These are phyloP conservation scores for Hippophae rhamnoides DNA, from an alignment of 306 rosid genomes.

Conservation along the genomic window DNA sequence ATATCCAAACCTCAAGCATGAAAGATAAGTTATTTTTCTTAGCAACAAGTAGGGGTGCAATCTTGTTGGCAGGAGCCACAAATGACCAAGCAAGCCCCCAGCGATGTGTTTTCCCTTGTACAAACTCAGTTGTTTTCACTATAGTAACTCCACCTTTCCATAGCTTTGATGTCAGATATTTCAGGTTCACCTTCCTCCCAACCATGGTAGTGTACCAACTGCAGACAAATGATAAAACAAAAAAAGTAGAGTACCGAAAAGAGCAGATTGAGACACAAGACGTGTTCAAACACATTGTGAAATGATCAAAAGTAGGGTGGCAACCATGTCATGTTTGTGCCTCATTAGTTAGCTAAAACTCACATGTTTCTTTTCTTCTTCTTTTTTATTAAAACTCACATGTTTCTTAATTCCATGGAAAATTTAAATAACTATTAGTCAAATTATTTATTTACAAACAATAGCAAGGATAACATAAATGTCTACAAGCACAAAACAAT, in stretches of 20 bases:
- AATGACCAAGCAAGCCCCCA: conserved; percentile 98
- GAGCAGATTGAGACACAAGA: background rate
- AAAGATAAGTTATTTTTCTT: conserved; percentile 55
- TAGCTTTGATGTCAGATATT: conserved; percentile 51
- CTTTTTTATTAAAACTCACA: too few relatives aligned
- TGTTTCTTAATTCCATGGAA: too few relatives aligned
- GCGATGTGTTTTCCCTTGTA: conserved; percentile 71
- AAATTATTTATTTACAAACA: too few relatives aligned
- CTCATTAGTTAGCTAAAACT: too few relatives aligned
- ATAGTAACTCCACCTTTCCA: conserved; percentile 68
- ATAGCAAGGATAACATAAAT: too few relatives aligned
- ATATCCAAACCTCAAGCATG: conserved; percentile 40
- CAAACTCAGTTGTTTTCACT: conserved; percentile 87
- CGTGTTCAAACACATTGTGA: background rate
- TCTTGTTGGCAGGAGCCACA: conserved; percentile 46
- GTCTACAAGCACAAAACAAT: too few relatives aligned
- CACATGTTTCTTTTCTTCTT: too few relatives aligned
- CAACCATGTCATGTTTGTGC: too few relatives aligned
- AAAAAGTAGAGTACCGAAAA: background rate
- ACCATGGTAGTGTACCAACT: conserved; percentile 90
- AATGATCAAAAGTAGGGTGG: too few relatives aligned
- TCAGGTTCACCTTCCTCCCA: conserved; percentile 55
- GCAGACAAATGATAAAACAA: conserved; percentile 13
- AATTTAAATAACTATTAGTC: too few relatives aligned
- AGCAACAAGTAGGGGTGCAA: conserved; percentile 30